phyloP scores from a whole-genome alignment of 1,284 basidiomycete genomes.

The Trametes pubescens region DNA sequence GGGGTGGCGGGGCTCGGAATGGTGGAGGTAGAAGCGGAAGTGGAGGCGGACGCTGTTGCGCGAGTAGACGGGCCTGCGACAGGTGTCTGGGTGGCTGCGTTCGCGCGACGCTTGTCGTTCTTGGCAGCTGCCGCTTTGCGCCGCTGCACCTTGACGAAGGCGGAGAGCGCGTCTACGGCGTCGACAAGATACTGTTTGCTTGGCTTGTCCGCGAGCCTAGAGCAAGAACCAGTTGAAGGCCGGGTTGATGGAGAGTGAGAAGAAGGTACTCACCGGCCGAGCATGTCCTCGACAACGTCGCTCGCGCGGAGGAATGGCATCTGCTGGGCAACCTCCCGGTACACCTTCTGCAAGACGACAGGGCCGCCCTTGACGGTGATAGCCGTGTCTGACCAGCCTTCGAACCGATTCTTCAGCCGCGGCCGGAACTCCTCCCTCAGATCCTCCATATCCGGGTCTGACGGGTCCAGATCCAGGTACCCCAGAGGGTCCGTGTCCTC shows the following conservation, averaged over 20 bases:
- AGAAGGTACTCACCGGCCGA: constrained; percentile 48
- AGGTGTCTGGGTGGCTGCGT: constrained; percentile 9
- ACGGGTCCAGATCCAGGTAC: constrained; percentile 59
- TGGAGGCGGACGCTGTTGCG: constrained; percentile 10
- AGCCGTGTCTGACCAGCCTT: constrained; percentile 59
- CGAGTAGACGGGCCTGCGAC: constrained; percentile 2
- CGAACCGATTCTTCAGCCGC: constrained; percentile 59
- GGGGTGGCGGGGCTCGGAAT: neutral
- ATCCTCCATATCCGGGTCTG: constrained; percentile 65
- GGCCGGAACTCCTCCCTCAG: constrained; percentile 67
- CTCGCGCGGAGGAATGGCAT: constrained; percentile 63
- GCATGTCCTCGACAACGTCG: constrained; percentile 66
- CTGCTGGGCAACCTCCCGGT: constrained; percentile 50
- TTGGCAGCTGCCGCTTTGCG: constrained; percentile 37
- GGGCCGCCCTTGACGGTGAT: constrained; percentile 46
- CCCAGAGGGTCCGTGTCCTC: constrained; percentile 53
- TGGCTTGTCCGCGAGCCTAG: constrained; percentile 60
- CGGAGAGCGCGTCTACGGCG: constrained; percentile 54
- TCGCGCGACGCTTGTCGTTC: constrained; percentile 30
- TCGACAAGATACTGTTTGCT: constrained; percentile 60
- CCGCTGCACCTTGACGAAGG: constrained; percentile 60
- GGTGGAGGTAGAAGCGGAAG: constrained; percentile 2
- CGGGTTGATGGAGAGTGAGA: no score
- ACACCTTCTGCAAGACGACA: constrained; percentile 48
- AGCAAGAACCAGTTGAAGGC: no score